Base-by-base conservation (phyloP, 352 stramenopile species). In the Globisporangium spiculum region DNA sequence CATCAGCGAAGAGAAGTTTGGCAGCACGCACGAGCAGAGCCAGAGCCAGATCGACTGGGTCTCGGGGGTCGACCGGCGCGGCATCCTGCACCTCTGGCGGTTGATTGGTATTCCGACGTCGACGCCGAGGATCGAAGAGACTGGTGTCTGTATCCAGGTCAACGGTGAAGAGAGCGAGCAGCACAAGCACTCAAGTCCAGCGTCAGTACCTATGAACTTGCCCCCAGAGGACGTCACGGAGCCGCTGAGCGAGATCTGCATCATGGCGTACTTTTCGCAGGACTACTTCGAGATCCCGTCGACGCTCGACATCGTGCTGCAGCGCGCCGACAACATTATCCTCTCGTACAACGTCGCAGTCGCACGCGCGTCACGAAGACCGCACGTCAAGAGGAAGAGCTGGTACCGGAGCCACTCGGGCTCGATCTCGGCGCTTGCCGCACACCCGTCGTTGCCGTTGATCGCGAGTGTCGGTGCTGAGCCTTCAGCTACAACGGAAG, bases 181-280 rank as follows among this genome's bases (percentile, higher is more conserved):
- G 60, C 34, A 53, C 14, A 24, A 64, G n/a, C 30, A 18, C 20
- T 18, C 50, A 52, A 1, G 1, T 20, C n/a, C 65, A n/a, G 10
- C 53, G 48, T 2, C 30, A 38, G 2, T 46, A 56, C 2, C 30
- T 4, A 26, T 7, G 6, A 50, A 4, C 24, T 38, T 59, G 26
- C 9, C 54, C 18, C 41, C 55, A 14, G 41, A 55, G 0, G 24
- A 57, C 10, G 56, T 66, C 24, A 44, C 73, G 27, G 73, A 73
- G n/a, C 69, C 66, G 4, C 75, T 93, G 14, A 74, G 78, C 26
- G 82, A 93, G 48, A 82, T 82, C 44, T 88, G 79, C 56, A 82
- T 94, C 24, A 91, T 92, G 77, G 87, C 85, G 5, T 94, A 94
- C 68, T 93, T 93, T 62, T 86, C 84, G 3, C 82, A 92, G 44